A percentile compares a stretch with the other conserved stretches of the same genome.
Conservation (phyloP, 2,329 filamentous ascomycete species). For the Nemania diffusa region DNA sequence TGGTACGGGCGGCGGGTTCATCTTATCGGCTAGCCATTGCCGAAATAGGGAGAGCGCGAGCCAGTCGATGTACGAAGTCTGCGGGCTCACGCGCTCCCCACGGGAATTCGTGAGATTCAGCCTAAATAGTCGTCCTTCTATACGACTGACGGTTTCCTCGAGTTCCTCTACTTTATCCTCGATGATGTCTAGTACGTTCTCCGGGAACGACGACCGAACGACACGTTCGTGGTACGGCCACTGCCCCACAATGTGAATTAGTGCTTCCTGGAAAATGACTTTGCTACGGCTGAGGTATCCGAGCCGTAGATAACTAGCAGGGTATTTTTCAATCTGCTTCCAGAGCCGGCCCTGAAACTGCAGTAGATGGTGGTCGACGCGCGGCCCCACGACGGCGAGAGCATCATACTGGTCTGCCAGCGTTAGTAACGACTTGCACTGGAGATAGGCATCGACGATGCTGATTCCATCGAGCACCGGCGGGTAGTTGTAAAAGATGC, state of each 20-base stretch:
- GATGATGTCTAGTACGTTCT: constrained; percentile 84
- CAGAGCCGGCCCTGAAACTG: constrained; percentile 91
- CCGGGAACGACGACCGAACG: constrained; percentile 77
- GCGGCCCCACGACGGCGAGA: constrained; percentile 83
- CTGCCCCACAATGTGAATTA: constrained; percentile 93
- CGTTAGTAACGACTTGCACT: constrained; percentile 88
- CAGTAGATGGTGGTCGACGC: constrained; percentile 92
- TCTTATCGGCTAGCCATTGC: constrained; percentile 93
- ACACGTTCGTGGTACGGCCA: constrained; percentile 87
- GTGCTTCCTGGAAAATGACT: constrained; percentile 85
- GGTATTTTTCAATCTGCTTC: constrained; percentile 97
- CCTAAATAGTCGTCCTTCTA: constrained; percentile 85
- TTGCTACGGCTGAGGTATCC: constrained; percentile 86
- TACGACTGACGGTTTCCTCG: constrained; percentile 80
- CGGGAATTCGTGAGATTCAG: constrained; percentile 80
- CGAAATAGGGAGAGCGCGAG: constrained; percentile 86
- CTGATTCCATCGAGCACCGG: constrained; percentile 85
- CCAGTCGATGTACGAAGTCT: constrained; percentile 88
- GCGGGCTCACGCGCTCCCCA: constrained; percentile 84
- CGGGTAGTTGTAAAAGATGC: constrained; percentile 94
- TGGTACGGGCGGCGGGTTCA: constrained; percentile 73
- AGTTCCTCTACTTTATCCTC: constrained; percentile 96
- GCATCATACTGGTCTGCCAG: constrained; percentile 97
- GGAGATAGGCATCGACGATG: constrained; percentile 91
- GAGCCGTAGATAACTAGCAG: constrained; percentile 88